Evolutionary conservation across 169 alveolate species (phyloP).

Genomic region (Babesia bigemina): DNA sequence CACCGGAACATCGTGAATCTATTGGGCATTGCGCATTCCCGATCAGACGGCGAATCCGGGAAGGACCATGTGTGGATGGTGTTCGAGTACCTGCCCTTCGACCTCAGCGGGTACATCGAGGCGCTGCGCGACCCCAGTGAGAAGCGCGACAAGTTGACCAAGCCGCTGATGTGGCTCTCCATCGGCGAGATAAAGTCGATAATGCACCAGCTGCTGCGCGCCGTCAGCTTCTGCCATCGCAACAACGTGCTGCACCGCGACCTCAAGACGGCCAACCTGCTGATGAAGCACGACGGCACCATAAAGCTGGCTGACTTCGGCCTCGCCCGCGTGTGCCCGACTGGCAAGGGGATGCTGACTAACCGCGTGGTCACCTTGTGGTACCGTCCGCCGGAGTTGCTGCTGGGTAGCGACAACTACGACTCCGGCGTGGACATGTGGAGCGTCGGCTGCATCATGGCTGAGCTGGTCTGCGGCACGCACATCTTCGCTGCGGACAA

Average conservation of each 20-base stretch:
- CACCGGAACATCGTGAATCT: constrained; percentile 81
- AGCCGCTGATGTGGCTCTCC: constrained; percentile 70
- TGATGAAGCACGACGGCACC: constrained; percentile 89
- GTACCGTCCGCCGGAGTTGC: constrained; percentile 97
- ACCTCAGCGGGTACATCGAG: constrained; percentile 83
- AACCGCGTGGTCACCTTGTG: constrained; percentile 95
- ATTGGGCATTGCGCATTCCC: constrained; percentile 81
- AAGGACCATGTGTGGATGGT: constrained; percentile 83
- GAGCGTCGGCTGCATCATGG: constrained; percentile 95
- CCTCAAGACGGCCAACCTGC: constrained; percentile 88
- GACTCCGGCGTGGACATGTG: constrained; percentile 92
- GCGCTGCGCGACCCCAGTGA: constrained; percentile 69
- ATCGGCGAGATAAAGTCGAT: constrained; percentile 83
- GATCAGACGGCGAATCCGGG: constrained; percentile 48
- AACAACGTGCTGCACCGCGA: constrained; percentile 88
- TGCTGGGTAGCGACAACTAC: constrained; percentile 90
- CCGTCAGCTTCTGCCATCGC: constrained; percentile 86
- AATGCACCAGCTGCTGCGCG: constrained; percentile 81
- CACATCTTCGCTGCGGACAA: constrained; percentile 89
- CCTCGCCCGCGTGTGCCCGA: constrained; percentile 85
- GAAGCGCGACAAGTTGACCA: constrained; percentile 68
- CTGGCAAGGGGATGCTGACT: constrained; percentile 82
- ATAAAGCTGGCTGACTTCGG: constrained; percentile 96
- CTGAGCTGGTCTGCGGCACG: constrained; percentile 88
- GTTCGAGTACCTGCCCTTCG: constrained; percentile 84